phyloP scores from a whole-genome alignment of 2,329 filamentous ascomycete genomes.

The Paradendryphiella salina region DNA sequence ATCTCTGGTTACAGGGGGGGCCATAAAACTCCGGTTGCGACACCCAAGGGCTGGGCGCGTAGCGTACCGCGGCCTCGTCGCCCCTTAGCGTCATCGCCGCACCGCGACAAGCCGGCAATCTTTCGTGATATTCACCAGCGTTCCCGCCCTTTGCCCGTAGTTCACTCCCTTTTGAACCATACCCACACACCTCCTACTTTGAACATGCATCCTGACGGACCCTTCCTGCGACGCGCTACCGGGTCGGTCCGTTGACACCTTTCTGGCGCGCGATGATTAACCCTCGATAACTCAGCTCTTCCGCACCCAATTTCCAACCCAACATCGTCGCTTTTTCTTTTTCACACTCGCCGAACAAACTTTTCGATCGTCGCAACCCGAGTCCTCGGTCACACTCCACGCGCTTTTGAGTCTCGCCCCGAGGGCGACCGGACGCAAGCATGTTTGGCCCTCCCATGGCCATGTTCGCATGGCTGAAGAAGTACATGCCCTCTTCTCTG shows the following conservation, averaged over 20 bases:
- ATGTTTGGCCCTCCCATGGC: constrained; percentile 43
- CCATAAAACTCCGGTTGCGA: constrained; percentile 3
- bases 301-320: background rate
- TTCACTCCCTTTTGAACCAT: background rate
- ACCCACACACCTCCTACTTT: constrained; percentile 1
- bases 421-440: constrained; percentile 8
- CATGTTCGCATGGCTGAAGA: constrained; percentile 35
- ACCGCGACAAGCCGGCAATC: constrained; percentile 12
- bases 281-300: constrained; percentile 9
- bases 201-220: constrained; percentile 13
- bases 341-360: background rate
- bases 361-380: background rate
- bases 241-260: constrained; percentile 29
- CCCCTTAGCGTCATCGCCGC: constrained; percentile 7
- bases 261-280: constrained; percentile 10
- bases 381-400: background rate
- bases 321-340: too few relatives aligned
- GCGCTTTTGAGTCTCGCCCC: background rate
- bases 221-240: constrained; percentile 20
- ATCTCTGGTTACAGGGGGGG: background rate
- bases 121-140: constrained; percentile 1
- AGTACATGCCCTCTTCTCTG: constrained; percentile 28
- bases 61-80: constrained; percentile 4
- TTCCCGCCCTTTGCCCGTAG: background rate
- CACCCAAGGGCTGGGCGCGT: constrained; percentile 2